Conservation (phyloP, 176 grass and related monocot species). For the Stipa capillata region DNA sequence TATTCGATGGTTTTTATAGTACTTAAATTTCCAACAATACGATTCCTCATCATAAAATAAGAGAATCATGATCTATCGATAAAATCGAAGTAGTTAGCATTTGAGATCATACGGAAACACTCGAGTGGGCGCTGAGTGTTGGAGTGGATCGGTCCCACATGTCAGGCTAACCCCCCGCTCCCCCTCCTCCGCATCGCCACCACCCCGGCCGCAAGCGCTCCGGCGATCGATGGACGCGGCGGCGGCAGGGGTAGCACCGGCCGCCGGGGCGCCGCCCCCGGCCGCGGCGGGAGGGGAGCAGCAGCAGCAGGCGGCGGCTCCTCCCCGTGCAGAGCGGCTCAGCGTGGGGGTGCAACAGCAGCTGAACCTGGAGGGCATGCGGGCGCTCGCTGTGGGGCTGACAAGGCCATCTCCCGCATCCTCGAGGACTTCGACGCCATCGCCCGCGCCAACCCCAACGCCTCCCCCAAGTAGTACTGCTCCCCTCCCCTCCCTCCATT, state of each 20-base stretch:
- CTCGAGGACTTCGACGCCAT: slow-evolving; percentile 82
- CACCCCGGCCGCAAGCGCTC: background rate
- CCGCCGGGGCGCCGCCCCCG: no score
- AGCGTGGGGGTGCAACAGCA: slow-evolving; percentile 61
- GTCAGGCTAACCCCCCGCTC: background rate
- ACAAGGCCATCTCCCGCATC: slow-evolving; percentile 84
- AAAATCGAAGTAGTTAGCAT: no score
- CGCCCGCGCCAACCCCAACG: slow-evolving; percentile 42
- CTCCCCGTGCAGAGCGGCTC: slow-evolving; percentile 55
- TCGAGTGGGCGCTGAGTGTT: background rate
- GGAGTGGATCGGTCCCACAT: background rate
- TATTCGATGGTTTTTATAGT: no score
- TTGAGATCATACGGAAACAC: no score
- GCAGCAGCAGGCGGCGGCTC: background rate
- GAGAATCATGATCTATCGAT: no score
- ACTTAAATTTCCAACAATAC: no score
- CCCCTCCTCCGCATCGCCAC: background rate
- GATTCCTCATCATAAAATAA: no score
- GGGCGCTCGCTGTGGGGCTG: slow-evolving; percentile 68
- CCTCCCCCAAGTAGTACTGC: slow-evolving; percentile 68
- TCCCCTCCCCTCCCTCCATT: background rate
- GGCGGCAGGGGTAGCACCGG: no score
- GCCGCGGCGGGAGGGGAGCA: slow-evolving; percentile 21
- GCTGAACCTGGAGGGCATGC: slow-evolving; percentile 89
- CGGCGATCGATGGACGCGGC: slow-evolving; percentile 46